Percentiles rank a stretch among this genome's conserved stretches.
Evolutionary conservation across 208 protist species (phyloP).

Genomic region (Trypanosomatidae sp.): DNA sequence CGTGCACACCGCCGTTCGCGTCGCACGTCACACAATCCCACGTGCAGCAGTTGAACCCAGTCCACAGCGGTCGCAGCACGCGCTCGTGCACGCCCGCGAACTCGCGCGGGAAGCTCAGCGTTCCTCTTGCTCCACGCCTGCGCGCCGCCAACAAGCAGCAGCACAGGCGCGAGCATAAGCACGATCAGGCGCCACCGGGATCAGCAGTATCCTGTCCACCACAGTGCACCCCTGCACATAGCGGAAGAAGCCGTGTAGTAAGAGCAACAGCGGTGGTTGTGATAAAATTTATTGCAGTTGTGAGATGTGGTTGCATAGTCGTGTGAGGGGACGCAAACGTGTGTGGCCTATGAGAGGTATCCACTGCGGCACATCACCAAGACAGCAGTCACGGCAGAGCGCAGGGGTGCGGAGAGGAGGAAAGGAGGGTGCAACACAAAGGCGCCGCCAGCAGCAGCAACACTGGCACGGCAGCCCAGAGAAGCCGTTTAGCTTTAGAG

Average conservation of each 20-base stretch:
- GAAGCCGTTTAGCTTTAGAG: neutral
- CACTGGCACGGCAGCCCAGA: neutral
- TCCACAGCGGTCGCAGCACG: conserved; percentile 20
- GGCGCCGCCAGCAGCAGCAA: neutral
- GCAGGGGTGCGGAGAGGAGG: neutral
- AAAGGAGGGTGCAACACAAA: neutral
- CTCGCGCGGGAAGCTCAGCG: conserved; percentile 22
- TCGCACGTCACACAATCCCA: conserved; percentile 25
- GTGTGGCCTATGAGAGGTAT: neutral
- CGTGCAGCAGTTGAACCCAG: conserved; percentile 25
- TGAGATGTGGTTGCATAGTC: neutral
- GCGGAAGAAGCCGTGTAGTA: neutral
- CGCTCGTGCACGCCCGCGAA: conserved; percentile 18
- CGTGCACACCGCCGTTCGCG: conserved; percentile 22
- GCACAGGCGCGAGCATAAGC: conserved; percentile 7
- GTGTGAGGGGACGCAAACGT: neutral
- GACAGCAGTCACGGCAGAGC: neutral
- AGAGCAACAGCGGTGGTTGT: neutral
- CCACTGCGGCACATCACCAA: neutral
- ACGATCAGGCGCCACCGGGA: conserved; percentile 2
- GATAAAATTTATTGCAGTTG: neutral
- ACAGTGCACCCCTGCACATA: neutral
- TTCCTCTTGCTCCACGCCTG: conserved; percentile 2
- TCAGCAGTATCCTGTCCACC: conserved; percentile 3
- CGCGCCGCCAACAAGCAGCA: conserved; percentile 12